Percentiles rank a stretch among this genome's conserved stretches.
Conservation (phyloP, 2,329 filamentous ascomycete genomes). For the Sarocladium oryzae region DNA sequence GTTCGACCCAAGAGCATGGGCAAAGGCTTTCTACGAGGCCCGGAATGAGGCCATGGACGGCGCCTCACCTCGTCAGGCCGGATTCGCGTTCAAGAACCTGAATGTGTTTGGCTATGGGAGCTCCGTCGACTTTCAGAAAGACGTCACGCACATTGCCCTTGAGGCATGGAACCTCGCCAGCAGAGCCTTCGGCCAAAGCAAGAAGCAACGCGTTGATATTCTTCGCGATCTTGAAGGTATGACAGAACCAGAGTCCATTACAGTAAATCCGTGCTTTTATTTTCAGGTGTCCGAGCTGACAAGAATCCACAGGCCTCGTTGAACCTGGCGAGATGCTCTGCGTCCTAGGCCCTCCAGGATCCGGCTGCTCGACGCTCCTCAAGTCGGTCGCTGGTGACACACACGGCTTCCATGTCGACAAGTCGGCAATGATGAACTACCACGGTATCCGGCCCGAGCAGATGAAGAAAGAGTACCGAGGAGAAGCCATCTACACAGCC, state of each 20-base stretch:
- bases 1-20: neutral
- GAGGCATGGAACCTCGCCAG: conserved; percentile 20
- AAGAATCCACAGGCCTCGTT: conserved; percentile 25
- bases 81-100: conserved; percentile 32
- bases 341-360: conserved; percentile 47
- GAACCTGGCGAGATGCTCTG: conserved; percentile 50
- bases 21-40: conserved; percentile 1
- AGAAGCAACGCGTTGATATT: conserved; percentile 36
- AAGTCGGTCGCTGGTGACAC: conserved; percentile 53
- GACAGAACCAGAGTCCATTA: neutral
- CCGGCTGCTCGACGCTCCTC: conserved; percentile 62
- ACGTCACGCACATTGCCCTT: conserved; percentile 30
- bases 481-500: conserved; percentile 81
- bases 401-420: conserved; percentile 54
- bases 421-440: conserved; percentile 56
- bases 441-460: conserved; percentile 62
- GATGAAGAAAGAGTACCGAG: conserved; percentile 72
- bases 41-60: neutral
- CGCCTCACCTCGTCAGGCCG: neutral
- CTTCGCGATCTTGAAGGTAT: conserved; percentile 43
- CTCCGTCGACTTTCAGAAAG: conserved; percentile 35
- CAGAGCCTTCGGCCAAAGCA: conserved; percentile 18
- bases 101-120: conserved; percentile 35
- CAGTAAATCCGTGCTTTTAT: too few species aligned
- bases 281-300: neutral